phyloP scores from a whole-genome alignment of 257 asterid species.

The Knoxia roxburghii region DNA sequence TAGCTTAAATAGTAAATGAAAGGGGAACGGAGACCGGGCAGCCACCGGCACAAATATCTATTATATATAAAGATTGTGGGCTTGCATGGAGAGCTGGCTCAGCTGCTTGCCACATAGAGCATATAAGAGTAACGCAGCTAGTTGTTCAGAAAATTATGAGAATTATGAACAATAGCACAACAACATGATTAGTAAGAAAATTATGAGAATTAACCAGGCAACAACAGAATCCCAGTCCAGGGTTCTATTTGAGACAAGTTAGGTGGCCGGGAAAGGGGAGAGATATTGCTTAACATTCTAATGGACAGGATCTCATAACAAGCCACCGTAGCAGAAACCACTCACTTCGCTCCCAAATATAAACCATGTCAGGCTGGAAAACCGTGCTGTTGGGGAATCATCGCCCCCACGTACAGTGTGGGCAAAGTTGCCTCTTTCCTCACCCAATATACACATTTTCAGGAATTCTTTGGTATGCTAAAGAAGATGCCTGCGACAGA shows the following conservation, averaged over 20 bases:
- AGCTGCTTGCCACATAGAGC: conserved; percentile 74
- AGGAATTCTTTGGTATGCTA: neutral
- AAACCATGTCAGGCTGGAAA: neutral
- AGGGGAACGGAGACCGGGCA: too few species aligned
- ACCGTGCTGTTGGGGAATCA: too few species aligned
- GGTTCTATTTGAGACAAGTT: neutral
- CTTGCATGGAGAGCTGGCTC: too few species aligned
- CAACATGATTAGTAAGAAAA: neutral
- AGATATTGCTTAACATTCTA: neutral
- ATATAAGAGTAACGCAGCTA: conserved; percentile 35
- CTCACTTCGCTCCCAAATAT: neutral
- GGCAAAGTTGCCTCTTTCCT: too few species aligned
- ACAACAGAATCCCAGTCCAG: neutral
- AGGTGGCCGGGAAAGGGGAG: too few species aligned
- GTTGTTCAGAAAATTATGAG: too few species aligned
- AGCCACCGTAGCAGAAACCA: too few species aligned
- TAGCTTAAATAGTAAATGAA: too few species aligned
- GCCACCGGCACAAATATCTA: too few species aligned
- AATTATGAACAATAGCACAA: neutral
- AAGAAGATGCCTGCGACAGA: neutral
- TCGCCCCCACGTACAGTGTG: too few species aligned
- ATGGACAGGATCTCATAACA: neutral
- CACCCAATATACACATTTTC: neutral
- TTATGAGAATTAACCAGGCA: too few species aligned
- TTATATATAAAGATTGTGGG: too few species aligned